Evolutionary conservation across 306 rosid genomes (phyloP).

Genomic region (Trifolium dubium): DNA sequence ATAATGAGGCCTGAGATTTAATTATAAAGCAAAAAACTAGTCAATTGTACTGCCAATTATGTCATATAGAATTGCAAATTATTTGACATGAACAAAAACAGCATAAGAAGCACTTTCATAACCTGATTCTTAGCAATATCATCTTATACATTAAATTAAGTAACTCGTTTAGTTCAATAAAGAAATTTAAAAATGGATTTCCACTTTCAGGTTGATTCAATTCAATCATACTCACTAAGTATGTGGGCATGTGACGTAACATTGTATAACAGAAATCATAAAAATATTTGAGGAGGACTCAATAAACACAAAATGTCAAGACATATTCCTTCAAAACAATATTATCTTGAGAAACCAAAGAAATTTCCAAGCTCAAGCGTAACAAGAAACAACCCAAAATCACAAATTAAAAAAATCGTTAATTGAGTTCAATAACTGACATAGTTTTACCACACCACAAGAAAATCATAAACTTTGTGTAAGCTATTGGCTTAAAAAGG

Average conservation of each 20-base stretch:
- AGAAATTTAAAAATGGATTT: conserved; percentile 8
- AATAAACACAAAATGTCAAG: background rate
- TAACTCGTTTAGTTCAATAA: conserved; percentile 10
- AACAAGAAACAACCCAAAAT: conserved; percentile 29
- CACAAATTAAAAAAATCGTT: conserved; percentile 10
- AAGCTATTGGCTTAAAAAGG: background rate
- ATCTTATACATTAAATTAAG: conserved; percentile 20
- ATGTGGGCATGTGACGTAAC: conserved; percentile 15
- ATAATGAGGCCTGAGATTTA: conserved; percentile 84
- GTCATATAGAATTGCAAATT: conserved; percentile 30
- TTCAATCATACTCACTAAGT: conserved; percentile 16
- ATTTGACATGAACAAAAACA: conserved; percentile 22
- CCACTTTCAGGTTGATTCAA: conserved; percentile 16
- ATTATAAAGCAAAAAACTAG: conserved; percentile 29
- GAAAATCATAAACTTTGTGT: conserved; percentile 4
- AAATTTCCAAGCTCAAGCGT: conserved; percentile 4
- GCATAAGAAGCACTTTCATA: conserved; percentile 34
- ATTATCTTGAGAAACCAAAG: conserved; percentile 30
- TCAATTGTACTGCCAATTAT: conserved; percentile 38
- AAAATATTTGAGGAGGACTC: background rate
- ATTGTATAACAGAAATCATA: conserved; percentile 12
- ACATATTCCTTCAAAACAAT: conserved; percentile 35
- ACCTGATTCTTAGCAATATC: conserved; percentile 3
- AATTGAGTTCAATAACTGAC: conserved; percentile 10
- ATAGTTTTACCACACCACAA: conserved; percentile 5